phyloP scores from a whole-genome alignment of 306 rosid species.

The Begonia peltatifolia region DNA sequence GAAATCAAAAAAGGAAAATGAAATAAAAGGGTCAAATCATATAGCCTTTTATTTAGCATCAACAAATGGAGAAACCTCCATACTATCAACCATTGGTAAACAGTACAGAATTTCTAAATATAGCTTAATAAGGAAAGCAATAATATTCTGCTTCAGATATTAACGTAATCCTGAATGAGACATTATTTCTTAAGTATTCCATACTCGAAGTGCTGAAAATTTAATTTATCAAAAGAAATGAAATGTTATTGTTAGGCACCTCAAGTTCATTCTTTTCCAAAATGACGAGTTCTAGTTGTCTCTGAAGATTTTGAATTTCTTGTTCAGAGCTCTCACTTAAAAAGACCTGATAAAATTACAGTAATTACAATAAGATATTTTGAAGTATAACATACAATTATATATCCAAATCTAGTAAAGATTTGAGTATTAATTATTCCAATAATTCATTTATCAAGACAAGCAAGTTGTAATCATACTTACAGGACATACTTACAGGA shows the following conservation, averaged over 20 bases:
- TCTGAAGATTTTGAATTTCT: constrained; percentile 47
- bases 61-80: too few relatives aligned
- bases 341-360: constrained; percentile 27
- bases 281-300: constrained; percentile 44
- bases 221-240: background rate
- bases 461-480: constrained; percentile 16
- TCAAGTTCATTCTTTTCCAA: constrained; percentile 56
- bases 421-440: background rate
- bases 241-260: constrained; percentile 28
- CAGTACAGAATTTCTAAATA: too few relatives aligned
- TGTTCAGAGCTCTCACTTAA: constrained; percentile 24
- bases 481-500: constrained; percentile 64
- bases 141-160: too few relatives aligned
- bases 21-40: too few relatives aligned
- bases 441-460: background rate
- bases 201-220: too few relatives aligned
- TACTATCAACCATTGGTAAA: too few relatives aligned
- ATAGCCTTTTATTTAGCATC: too few relatives aligned
- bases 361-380: background rate
- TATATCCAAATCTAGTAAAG: too few relatives aligned
- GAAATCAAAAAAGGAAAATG: too few relatives aligned
- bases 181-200: too few relatives aligned
- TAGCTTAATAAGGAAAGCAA: background rate
- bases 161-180: background rate
- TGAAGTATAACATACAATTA: background rate